A percentile compares a stretch with the other conserved stretches of the same genome.
Conservation (phyloP, 2,329 filamentous ascomycete species). For the Tolypocladium ovalisporum region DNA sequence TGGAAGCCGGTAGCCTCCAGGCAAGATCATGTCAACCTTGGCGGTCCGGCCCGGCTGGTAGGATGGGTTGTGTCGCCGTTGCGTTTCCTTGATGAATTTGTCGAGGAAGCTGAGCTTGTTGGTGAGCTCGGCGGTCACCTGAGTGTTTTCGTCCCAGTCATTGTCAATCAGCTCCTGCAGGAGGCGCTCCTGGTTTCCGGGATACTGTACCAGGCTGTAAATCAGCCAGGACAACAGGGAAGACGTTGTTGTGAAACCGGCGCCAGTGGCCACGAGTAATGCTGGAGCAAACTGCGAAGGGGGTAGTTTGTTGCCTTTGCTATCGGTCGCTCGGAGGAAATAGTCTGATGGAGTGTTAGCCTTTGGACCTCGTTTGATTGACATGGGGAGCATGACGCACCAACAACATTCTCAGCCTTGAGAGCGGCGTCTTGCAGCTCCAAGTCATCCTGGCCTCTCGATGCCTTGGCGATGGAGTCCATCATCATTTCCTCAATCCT, state of each 20-base stretch:
- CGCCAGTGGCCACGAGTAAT: conserved; percentile 41
- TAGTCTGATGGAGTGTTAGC: conserved; percentile 31
- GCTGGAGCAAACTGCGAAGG: conserved; percentile 13
- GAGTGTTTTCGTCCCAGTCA: conserved; percentile 28
- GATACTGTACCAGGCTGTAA: conserved; percentile 41
- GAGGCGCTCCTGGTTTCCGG: conserved; percentile 43
- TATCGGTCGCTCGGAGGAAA: conserved; percentile 39
- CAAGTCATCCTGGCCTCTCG: conserved; percentile 26
- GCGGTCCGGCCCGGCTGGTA: conserved; percentile 50
- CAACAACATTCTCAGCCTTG: conserved; percentile 28
- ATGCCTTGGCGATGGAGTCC: conserved; percentile 26
- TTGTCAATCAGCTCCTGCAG: conserved; percentile 47
- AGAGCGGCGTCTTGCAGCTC: conserved; percentile 37
- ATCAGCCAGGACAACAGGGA: conserved; percentile 48
- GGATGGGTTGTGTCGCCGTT: conserved; percentile 47
- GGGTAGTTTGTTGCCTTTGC: conserved; percentile 42
- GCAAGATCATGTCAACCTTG: conserved; percentile 43
- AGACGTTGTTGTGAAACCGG: conserved; percentile 50
- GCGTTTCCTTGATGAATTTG: conserved; percentile 49
- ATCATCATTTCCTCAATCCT: conserved; percentile 18
- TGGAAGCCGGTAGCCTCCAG: conserved; percentile 46
- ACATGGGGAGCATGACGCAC: not conserved
- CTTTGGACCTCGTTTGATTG: not conserved
- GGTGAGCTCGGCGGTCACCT: conserved; percentile 26
- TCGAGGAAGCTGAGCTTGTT: conserved; percentile 40